A percentile compares a stretch with the other conserved stretches of the same genome.
Evolutionary conservation across 2,329 filamentous ascomycete genomes (phyloP).

Genomic region (Phaeoacremonium minimum): DNA sequence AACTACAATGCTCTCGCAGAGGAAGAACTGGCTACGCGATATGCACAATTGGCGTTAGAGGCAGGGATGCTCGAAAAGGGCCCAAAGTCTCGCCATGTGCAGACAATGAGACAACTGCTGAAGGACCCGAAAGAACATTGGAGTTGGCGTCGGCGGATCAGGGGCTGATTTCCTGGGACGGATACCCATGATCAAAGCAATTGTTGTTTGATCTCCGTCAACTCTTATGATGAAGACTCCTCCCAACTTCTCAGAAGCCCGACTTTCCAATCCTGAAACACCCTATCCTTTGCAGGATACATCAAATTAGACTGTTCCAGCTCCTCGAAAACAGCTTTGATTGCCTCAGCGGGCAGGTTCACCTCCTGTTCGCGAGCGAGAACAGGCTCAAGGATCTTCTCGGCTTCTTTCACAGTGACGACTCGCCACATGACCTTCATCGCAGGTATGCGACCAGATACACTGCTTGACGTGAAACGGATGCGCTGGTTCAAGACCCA

Average conservation of each 20-base stretch:
- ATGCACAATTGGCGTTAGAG: slow-evolving; percentile 26
- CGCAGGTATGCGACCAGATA: slow-evolving; percentile 26
- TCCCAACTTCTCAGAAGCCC: slow-evolving; percentile 54
- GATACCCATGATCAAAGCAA: too few species aligned
- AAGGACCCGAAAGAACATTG: slow-evolving; percentile 16
- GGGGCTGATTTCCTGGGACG: too few species aligned
- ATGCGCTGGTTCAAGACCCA: slow-evolving; percentile 56
- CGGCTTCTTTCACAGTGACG: slow-evolving; percentile 36
- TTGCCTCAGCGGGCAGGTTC: slow-evolving; percentile 45
- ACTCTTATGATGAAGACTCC: too few species aligned
- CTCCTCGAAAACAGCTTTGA: slow-evolving; percentile 34
- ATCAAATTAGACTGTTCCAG: slow-evolving; percentile 44
- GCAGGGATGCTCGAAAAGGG: slow-evolving; percentile 30
- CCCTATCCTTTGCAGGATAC: slow-evolving; percentile 51
- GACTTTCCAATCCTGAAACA: slow-evolving; percentile 64
- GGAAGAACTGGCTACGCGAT: slow-evolving; percentile 20
- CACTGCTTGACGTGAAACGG: slow-evolving; percentile 40
- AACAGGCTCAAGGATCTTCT: slow-evolving; percentile 44
- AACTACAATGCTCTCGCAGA: slow-evolving; percentile 28
- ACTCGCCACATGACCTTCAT: slow-evolving; percentile 50
- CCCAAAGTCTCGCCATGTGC: slow-evolving; percentile 20
- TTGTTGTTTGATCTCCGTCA: too few species aligned
- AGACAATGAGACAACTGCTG: slow-evolving; percentile 24
- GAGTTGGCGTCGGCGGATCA: too few species aligned
- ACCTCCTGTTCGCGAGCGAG: slow-evolving; percentile 57